Evolutionary conservation across 1,284 basidiomycete species (phyloP).

Genomic region (Cryptococcus amylolentus): DNA sequence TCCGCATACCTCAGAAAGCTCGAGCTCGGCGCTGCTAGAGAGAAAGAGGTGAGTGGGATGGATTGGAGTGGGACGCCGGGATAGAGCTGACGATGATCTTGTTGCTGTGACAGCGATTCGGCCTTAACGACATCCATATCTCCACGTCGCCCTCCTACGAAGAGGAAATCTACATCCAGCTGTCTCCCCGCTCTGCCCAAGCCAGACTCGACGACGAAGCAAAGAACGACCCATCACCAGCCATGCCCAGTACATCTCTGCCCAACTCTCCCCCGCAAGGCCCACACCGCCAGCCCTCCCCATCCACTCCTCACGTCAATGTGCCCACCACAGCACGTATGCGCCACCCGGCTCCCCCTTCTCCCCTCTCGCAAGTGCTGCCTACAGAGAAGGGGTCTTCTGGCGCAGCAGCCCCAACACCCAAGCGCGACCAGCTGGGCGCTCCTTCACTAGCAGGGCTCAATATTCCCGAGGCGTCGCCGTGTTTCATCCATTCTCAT

Average conservation of each 20-base stretch:
- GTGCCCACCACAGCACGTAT: constrained; percentile 22
- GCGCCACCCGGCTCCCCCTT: constrained; percentile 30
- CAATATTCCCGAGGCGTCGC: constrained; percentile 20
- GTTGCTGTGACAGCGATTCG: constrained; percentile 15
- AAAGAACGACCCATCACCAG: not conserved
- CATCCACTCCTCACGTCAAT: constrained; percentile 3
- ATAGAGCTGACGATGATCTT: not conserved
- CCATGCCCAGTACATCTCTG: constrained; percentile 3
- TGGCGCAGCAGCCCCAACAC: not conserved
- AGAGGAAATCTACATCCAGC: constrained; percentile 8
- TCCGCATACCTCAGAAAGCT: constrained; percentile 7
- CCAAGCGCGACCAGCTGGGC: constrained; percentile 4
- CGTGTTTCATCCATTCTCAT: constrained; percentile 52
- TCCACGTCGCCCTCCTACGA: constrained; percentile 12
- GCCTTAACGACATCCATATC: constrained; percentile 14
- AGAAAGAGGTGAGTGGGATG: constrained; percentile 11
- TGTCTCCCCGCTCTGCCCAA: not conserved
- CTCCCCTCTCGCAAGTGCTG: constrained; percentile 32
- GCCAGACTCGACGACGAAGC: constrained; percentile 1
- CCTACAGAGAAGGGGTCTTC: constrained; percentile 4
- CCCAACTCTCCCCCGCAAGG: constrained; percentile 2
- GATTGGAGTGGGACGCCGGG: not conserved
- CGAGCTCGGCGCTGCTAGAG: constrained; percentile 10
- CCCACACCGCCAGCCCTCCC: constrained; percentile 2
- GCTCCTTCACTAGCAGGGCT: not conserved